Conservation (phyloP, 306 rosid genomes). For the Pyrus bretschneideri region DNA sequence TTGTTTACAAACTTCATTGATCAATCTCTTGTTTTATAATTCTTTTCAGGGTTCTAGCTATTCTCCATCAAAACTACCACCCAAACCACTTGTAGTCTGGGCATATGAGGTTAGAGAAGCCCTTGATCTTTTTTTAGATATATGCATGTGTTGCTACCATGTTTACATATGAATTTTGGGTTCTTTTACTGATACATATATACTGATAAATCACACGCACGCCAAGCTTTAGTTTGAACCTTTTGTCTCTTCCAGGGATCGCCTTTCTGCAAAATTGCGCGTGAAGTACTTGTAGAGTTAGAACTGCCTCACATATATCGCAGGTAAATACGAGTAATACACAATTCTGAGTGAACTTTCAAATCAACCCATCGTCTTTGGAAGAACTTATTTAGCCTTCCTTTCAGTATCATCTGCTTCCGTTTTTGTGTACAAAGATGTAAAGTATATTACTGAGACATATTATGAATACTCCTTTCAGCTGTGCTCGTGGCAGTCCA, state of each 20-base stretch:
- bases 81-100: slow-evolving; percentile 83
- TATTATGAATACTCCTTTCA: slow-evolving; percentile 27
- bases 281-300: slow-evolving; percentile 84
- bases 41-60: slow-evolving; percentile 60
- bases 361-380: not conserved
- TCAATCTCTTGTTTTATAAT: not conserved
- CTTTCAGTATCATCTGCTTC: not conserved
- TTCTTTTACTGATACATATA: not conserved
- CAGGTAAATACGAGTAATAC: slow-evolving; percentile 31
- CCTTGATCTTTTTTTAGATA: not conserved
- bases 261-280: slow-evolving; percentile 94
- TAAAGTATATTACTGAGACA: not conserved
- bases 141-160: slow-evolving; percentile 9
- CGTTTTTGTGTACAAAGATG: not conserved
- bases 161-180: not conserved
- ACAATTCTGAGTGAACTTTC: not conserved
- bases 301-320: slow-evolving; percentile 78
- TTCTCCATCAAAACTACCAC: slow-evolving; percentile 73
- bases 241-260: slow-evolving; percentile 64
- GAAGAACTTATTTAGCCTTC: not conserved
- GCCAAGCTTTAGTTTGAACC: slow-evolving; percentile 5
- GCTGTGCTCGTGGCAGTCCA: slow-evolving; percentile 95
- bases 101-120: slow-evolving; percentile 71
- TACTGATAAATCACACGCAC: not conserved
- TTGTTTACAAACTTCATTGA: not conserved